These are phyloP conservation scores for Allantophomopsis cytisporea DNA, from an alignment of 2,329 filamentous ascomycete genomes.

Conservation along the genomic window DNA sequence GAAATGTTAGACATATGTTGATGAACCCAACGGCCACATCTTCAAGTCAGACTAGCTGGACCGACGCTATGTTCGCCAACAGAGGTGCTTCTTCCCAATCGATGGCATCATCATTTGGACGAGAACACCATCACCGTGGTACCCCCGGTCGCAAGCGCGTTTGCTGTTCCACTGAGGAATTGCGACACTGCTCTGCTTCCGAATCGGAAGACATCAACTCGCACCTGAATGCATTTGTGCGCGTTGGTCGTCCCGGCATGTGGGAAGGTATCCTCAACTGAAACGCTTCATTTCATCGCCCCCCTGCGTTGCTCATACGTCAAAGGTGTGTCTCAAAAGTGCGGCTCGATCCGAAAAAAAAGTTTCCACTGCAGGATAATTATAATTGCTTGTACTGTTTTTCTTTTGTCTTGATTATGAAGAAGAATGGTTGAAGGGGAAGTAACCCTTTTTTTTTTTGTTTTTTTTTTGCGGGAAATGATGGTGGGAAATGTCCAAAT, in stretches of 20 bases:
- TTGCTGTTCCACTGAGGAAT: constrained; percentile 1
- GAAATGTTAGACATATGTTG: constrained; percentile 53
- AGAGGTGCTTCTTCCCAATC: background rate
- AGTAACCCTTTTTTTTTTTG: no score
- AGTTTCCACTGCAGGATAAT: no score
- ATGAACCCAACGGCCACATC: constrained; percentile 11
- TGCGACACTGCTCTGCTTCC: background rate
- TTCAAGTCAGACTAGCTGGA: constrained; percentile 11
- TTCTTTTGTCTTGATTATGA: no score
- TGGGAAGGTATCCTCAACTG: constrained; percentile 3
- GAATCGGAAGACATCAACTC: background rate
- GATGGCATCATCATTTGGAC: background rate
- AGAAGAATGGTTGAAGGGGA: no score
- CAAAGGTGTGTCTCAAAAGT: no score
- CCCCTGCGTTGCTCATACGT: no score
- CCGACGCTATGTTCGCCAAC: constrained; percentile 7
- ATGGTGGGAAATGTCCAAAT: no score
- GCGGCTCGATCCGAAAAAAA: no score
- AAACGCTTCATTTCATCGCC: background rate
- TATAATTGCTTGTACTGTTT: no score
- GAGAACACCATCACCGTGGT: background rate
- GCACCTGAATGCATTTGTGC: background rate
- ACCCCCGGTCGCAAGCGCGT: constrained; percentile 1
- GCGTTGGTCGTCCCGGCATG: constrained; percentile 1
- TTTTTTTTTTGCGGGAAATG: no score